A percentile compares a stretch with the other conserved stretches of the same genome.
Conservation (phyloP, 1,139 yeast genomes). For the Oligophagozyma castellii region DNA sequence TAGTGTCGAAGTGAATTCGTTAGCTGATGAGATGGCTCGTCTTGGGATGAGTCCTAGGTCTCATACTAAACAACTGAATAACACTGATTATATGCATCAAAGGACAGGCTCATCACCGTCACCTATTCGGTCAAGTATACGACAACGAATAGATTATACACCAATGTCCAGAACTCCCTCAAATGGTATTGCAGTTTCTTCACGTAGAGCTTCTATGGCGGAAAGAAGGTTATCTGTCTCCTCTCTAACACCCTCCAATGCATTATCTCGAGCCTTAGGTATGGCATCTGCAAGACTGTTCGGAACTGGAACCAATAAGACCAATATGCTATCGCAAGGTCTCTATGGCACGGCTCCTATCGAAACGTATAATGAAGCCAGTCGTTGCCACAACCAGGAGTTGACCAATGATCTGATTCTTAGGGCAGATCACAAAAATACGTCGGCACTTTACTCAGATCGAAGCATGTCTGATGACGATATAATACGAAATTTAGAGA, state of each 20-base stretch:
- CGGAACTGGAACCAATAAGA: constrained; percentile 32
- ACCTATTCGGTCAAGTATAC: neutral
- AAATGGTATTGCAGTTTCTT: constrained; percentile 17
- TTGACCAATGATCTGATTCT: constrained; percentile 24
- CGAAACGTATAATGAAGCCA: constrained; percentile 9
- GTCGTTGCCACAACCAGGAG: constrained; percentile 19
- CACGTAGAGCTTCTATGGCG: constrained; percentile 28
- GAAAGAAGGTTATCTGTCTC: constrained; percentile 55
- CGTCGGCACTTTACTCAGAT: constrained; percentile 5
- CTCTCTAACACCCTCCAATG: constrained; percentile 69
- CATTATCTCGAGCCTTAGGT: constrained; percentile 75
- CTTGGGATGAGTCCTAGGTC: constrained; percentile 30
- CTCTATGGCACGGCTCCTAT: constrained; percentile 7
- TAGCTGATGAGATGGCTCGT: constrained; percentile 79
- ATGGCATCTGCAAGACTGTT: constrained; percentile 80
- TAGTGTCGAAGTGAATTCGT: constrained; percentile 86
- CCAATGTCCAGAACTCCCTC: constrained; percentile 22
- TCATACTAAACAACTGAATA: neutral
- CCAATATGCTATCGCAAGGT: constrained; percentile 9
- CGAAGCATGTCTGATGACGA: constrained; percentile 9
- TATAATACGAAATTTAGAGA: constrained; percentile 45
- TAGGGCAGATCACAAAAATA: constrained; percentile 16
- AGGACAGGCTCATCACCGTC: constrained; percentile 1
- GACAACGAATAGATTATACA: constrained; percentile 8
- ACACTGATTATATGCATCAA: constrained; percentile 2